Evolutionary conservation across 225 moss, liverwort and hornwort genomes (phyloP), one percentile per base, ranked within the genome.

Genomic region (Pleurozium schreberi): DNA sequence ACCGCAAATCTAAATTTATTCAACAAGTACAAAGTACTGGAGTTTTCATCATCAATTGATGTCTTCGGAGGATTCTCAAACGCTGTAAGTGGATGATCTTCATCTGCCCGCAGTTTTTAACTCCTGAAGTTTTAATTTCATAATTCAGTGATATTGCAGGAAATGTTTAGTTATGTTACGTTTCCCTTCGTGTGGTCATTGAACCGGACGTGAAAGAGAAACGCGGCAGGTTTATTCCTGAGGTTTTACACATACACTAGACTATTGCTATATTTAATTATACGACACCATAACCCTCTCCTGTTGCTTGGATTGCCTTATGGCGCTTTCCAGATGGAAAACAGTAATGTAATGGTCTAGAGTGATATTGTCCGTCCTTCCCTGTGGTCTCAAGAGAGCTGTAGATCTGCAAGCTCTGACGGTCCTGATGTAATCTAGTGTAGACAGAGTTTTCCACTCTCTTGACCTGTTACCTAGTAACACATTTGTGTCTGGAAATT

Each of bases 51-150:
- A 62, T 75, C 96, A 87, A 65, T 88, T 31, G 93, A 96, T 90
- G 95, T 94, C 45, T 97, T 98, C 77, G 94, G 95, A 86, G 93
- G 94, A 45, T 98, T 98, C 60, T 90, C 90, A 82, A 88, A 96
- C 45, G 63, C 87, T 89, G 97, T 97, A 91, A 84, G 93, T 76
- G 50, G 65, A 61, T 13, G n/a, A 50, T 43, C 60, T 79, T 61
- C 76, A 70, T 57, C 61, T 62, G 21, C 47, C 19, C 57, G 13
- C 5, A 28, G 21, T 83, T 45, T 61, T 58, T 58, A 64, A 49
- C 40, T 30, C 14, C 36, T 69, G 84, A 59, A 34, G 50, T 64
- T 57, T 50, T 67, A 18, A 52, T 80, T 80, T 60, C 80, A 15
- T 66, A 25, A 8, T 62, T 89, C 28, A 13, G 78, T 74, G 62